A percentile compares a stretch with the other conserved stretches of the same genome.
phyloP scores from a whole-genome alignment of 208 protist genomes.

The Crithidia thermophila region DNA sequence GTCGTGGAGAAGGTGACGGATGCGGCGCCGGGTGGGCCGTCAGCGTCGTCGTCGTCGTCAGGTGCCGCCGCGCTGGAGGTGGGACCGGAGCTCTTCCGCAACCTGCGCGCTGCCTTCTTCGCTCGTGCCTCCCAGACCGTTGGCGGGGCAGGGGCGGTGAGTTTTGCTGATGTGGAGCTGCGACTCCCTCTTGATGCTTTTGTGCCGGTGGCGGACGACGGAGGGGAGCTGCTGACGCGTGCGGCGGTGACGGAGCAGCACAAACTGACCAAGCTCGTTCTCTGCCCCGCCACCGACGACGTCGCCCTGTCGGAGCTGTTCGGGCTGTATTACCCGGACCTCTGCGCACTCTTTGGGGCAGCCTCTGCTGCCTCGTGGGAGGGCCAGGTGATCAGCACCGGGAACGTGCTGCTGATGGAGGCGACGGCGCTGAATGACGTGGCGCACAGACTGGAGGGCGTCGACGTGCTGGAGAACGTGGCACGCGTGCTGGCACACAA shows the following conservation, averaged over 20 bases:
- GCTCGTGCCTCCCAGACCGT: conserved; percentile 12
- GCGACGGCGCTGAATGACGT: conserved; percentile 16
- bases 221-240: conserved; percentile 22
- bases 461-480: conserved; percentile 40
- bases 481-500: conserved; percentile 25
- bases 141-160: not conserved
- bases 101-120: conserved; percentile 50
- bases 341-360: conserved; percentile 39
- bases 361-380: conserved; percentile 39
- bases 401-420: conserved; percentile 57
- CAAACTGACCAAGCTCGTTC: conserved; percentile 23
- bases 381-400: conserved; percentile 59
- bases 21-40: not conserved
- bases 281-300: conserved; percentile 57
- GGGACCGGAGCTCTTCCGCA: conserved; percentile 61
- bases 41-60: not conserved
- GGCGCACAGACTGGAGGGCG: conserved; percentile 29
- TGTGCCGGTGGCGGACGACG: conserved; percentile 24
- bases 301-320: conserved; percentile 51
- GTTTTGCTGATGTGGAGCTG: conserved; percentile 24
- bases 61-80: conserved; percentile 23
- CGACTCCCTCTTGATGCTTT: conserved; percentile 34
- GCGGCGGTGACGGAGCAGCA: not conserved
- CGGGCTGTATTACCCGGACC: conserved; percentile 56
- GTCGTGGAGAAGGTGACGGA: conserved; percentile 17